Conservation (phyloP, 106 monocot genomes). For the Allium sativum region DNA sequence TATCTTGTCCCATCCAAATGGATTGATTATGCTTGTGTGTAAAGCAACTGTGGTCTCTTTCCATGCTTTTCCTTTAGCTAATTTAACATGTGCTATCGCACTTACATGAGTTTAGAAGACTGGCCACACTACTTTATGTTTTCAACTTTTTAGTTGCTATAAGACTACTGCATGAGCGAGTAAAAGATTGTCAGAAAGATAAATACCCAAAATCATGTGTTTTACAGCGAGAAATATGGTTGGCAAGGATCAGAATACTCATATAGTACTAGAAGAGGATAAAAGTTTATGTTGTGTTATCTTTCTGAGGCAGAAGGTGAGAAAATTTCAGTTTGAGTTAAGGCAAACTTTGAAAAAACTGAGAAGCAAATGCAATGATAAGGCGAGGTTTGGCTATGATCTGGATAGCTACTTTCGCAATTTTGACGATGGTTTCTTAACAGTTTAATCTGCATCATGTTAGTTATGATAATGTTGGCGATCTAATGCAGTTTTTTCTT, state of each 20-base stretch:
- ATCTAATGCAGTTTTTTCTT: too few species aligned
- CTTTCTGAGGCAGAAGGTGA: background rate
- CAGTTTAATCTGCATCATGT: too few species aligned
- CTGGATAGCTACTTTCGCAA: conserved; percentile 5
- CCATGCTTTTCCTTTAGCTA: background rate
- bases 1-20: background rate
- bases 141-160: background rate
- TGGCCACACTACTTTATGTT: too few species aligned
- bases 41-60: background rate
- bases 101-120: too few species aligned
- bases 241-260: background rate
- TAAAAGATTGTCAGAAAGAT: background rate
- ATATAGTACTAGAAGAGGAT: background rate
- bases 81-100: too few species aligned
- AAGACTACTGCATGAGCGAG: background rate
- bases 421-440: conserved; percentile 10
- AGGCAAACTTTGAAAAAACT: conserved; percentile 1
- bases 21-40: background rate
- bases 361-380: background rate
- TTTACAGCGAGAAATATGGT: background rate
- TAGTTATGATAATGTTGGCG: too few species aligned
- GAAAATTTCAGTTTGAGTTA: conserved; percentile 3
- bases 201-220: background rate
- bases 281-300: background rate
- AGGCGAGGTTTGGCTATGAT: conserved; percentile 4